Base-by-base conservation (phyloP, 73 alveolate genomes). In the Paramecium sexaurelia region DNA sequence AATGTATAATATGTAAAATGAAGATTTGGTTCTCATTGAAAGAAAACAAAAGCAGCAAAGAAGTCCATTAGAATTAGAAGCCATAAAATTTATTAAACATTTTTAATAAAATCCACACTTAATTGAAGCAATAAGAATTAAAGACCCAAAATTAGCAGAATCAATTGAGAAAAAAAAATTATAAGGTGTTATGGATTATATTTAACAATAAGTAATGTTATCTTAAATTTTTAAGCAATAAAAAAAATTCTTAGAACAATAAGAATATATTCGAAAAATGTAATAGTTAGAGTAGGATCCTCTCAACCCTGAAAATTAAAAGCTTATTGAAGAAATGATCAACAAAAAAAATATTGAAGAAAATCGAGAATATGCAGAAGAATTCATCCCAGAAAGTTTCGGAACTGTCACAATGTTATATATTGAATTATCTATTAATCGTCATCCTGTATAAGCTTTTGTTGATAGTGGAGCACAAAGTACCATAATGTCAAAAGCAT, bases 391-490 rank as follows among this genome's bases (percentile, higher is more conserved):
- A 37, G 99, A 97, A 92, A 91, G 96, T 71, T 95, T 95, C 88
- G 94, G 97, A 45, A 94, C 94, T n/a, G 96, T 96, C 33, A 95
- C 96, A 26, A 97, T 97, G 99, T 95, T 97, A 27, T 97, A 92
- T 92, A 95, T 97, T 73, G 95, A 95, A 67, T 89, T 93, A 47
- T 95, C 93, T 55, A 92, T 97, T 22, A 97, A 97, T 85, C 93
- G 95, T 36, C 95, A 85, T 55, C 96, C 96, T 73, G 87, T 95
- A 9, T 88, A 94, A 51, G 99, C 99, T 13, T 94, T 97, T 51
- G 98, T 97, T 24, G 99, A 97, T 90, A 95, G 98, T 55, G 99
- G 99, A 19, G 99, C 99, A 20, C 95, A 97, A 84, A 92, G 98
- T 75, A 97, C 97, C 17, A 96, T 97, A 41, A 96, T 97, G 97